phyloP scores from a whole-genome alignment of 805 yeast genomes.

The Suhomyces sp. region DNA sequence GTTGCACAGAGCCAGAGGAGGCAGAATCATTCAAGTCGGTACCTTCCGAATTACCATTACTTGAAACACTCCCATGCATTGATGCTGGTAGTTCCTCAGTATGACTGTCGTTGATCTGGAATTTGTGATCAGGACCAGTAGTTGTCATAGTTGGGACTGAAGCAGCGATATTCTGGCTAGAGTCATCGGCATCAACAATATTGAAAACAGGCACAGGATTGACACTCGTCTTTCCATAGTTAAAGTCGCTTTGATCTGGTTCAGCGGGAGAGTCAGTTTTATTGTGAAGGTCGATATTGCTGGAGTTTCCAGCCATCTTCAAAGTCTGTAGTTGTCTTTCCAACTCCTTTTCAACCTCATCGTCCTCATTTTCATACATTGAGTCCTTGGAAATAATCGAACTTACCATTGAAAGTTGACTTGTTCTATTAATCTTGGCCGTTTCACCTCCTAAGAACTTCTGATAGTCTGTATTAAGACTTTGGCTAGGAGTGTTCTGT shows the following conservation, averaged over 20 bases:
- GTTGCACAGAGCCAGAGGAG: slow-evolving; percentile 18
- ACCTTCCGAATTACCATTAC: not conserved
- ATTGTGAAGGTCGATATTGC: not conserved
- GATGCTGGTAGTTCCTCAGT: not conserved
- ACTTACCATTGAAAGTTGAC: slow-evolving; percentile 41
- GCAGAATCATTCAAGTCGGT: slow-evolving; percentile 10
- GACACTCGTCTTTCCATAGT: not conserved
- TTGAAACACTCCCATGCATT: not conserved
- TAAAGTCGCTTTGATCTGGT: not conserved
- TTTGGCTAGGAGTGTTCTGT: slow-evolving; percentile 9
- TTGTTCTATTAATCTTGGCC: slow-evolving; percentile 16
- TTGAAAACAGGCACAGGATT: slow-evolving; percentile 7
- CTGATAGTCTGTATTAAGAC: slow-evolving; percentile 26
- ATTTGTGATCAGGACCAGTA: not conserved
- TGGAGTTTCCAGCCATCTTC: slow-evolving; percentile 18
- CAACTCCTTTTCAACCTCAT: slow-evolving; percentile 35
- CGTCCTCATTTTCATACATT: slow-evolving; percentile 27
- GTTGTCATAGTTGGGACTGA: slow-evolving; percentile 1
- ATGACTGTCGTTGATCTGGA: not conserved
- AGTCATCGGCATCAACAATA: slow-evolving; percentile 5
- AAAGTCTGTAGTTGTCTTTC: slow-evolving; percentile 36
- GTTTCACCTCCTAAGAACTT: slow-evolving; percentile 17
- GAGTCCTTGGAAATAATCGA: slow-evolving; percentile 40
- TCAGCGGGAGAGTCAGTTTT: not conserved
- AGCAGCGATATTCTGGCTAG: not conserved